A percentile compares a stretch with the other conserved stretches of the same genome.
phyloP scores from a whole-genome alignment of 208 protist genomes.

The Novymonas esmeraldas region DNA sequence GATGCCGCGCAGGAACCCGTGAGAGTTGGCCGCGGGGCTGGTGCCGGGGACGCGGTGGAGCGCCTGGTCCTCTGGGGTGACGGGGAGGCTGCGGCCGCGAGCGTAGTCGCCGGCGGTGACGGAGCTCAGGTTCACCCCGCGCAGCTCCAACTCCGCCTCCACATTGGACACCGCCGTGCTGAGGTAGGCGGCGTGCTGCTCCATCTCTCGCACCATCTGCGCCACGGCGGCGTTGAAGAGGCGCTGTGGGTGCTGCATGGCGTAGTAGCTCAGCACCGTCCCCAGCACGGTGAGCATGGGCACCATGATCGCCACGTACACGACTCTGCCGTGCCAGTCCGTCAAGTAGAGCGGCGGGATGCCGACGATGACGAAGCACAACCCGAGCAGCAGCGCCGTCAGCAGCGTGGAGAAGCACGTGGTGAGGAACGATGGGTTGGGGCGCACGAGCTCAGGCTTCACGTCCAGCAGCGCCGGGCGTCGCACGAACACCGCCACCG shows the following conservation, averaged over 20 bases:
- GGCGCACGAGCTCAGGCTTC: background rate
- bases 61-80: slow-evolving; percentile 7
- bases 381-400: slow-evolving; percentile 31
- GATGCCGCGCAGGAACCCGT: slow-evolving; percentile 20
- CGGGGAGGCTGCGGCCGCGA: background rate
- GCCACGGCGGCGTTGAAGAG: slow-evolving; percentile 33
- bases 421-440: slow-evolving; percentile 14
- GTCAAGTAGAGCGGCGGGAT: slow-evolving; percentile 54
- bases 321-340: slow-evolving; percentile 6
- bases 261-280: slow-evolving; percentile 50
- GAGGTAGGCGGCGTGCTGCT: slow-evolving; percentile 30
- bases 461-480: slow-evolving; percentile 14
- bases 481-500: slow-evolving; percentile 13
- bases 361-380: slow-evolving; percentile 42
- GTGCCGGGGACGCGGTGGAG: background rate
- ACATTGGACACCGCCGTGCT: slow-evolving; percentile 27
- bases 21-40: background rate
- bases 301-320: slow-evolving; percentile 61
- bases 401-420: slow-evolving; percentile 28
- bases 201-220: slow-evolving; percentile 32
- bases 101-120: background rate
- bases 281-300: slow-evolving; percentile 43
- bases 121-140: background rate
- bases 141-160: slow-evolving; percentile 24
- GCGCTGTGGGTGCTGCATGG: slow-evolving; percentile 37